Conservation (phyloP, 2,329 filamentous ascomycete species). For the Herpotrichia juniperi region DNA sequence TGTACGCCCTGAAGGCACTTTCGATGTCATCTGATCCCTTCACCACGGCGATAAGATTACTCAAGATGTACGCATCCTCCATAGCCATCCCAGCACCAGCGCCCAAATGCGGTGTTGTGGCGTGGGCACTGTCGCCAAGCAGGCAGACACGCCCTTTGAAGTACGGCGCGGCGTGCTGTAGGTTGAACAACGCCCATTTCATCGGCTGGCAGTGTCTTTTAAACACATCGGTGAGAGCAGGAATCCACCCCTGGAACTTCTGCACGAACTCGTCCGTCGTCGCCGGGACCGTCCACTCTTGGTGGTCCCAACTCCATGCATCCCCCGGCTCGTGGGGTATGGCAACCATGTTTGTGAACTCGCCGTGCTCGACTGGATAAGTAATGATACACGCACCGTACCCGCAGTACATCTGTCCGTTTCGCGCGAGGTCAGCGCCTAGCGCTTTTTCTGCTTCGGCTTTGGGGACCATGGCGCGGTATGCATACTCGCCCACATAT, state of each 20-base stretch:
- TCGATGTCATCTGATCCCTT: slow-evolving; percentile 21
- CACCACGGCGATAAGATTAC: slow-evolving; percentile 35
- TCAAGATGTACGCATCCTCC: slow-evolving; percentile 58
- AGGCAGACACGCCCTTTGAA: slow-evolving; percentile 49
- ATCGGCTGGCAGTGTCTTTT: slow-evolving; percentile 30
- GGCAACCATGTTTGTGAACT: slow-evolving; percentile 57
- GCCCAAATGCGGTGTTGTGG: slow-evolving; percentile 58
- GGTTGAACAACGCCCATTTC: slow-evolving; percentile 62
- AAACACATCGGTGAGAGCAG: slow-evolving; percentile 19
- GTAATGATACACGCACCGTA: slow-evolving; percentile 63
- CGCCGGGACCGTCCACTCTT: slow-evolving; percentile 24
- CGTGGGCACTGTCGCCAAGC: slow-evolving; percentile 62
- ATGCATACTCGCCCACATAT: slow-evolving; percentile 65
- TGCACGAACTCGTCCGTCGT: slow-evolving; percentile 22
- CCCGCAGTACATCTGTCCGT: slow-evolving; percentile 63
- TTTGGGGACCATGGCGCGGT: slow-evolving; percentile 66
- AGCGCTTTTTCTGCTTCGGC: slow-evolving; percentile 54
- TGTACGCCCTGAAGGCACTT: slow-evolving; percentile 45
- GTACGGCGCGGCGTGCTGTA: slow-evolving; percentile 53
- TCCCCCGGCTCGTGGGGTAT: slow-evolving; percentile 14
- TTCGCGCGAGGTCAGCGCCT: slow-evolving; percentile 55
- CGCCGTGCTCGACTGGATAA: slow-evolving; percentile 64
- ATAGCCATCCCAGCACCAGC: slow-evolving; percentile 61
- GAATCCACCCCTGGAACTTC: slow-evolving; percentile 21
- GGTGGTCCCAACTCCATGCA: slow-evolving; percentile 11